Evolutionary conservation across 139 green algal genomes (phyloP), one percentile per base, ranked within the genome.

Genomic region (Microglena sp.): DNA sequence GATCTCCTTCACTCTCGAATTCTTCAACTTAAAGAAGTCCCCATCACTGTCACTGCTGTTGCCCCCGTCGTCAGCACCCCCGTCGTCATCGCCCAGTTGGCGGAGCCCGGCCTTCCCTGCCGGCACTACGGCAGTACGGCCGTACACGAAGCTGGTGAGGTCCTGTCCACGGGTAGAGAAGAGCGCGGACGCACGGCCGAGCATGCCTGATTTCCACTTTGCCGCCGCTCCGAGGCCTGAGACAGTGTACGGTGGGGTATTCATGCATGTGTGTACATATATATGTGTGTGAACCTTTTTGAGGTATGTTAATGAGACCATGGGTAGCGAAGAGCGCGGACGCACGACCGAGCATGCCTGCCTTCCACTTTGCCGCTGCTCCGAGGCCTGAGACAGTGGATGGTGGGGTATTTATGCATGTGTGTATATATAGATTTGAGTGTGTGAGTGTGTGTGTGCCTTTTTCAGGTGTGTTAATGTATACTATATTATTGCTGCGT

Each of bases 111-210:
- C 6, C 31, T 4, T 58, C 6, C n/a, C 28, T 44, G 53, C 33
- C 29, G 22, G 45, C 24, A 33, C 43, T 55, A 5, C 45, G 31
- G 29, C 18, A 54, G 30, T 55, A 56, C 29, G 66, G 54, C 66
- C 68, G 65, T 85, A 85, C 33, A 86, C 70, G 31, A 78, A 77
- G 1, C 67, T 55, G 1, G 55, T 61, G 32, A 85, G 68, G 62
- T 88, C 82, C 7, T 56, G 57, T 0, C 53, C 67, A 1, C 74
- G 60, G 24, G 43, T 6, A 0, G 69, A 55, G 64, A 79, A 84
- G 21, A 82, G 66, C 11, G 68, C 56, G 22, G 72, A 43, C 3
- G 69, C 43, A 5, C 60, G 65, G 5, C 55, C 2, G 15, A 45
- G 28, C 68, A 74, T 68, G 5, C 28, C 56, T 21, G 24, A 24